Conservation (phyloP, 2,329 filamentous ascomycete species). For the Didymella glomerata region DNA sequence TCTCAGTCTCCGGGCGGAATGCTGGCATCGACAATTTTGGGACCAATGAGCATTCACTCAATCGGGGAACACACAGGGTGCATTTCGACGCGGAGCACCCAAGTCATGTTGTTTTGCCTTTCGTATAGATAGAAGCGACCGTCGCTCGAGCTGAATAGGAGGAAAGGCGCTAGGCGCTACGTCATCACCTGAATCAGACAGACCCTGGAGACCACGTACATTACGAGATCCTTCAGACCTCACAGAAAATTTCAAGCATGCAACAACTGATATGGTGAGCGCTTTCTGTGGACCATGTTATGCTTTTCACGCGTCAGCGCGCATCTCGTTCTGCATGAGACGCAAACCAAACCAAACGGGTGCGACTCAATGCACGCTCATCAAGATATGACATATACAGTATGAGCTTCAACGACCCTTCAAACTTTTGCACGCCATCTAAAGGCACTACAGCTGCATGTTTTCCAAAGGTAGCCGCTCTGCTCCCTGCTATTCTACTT, state of each 20-base stretch:
- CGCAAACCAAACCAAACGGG: background rate
- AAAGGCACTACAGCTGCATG: background rate
- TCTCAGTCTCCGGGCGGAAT: background rate
- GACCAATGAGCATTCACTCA: slow-evolving; percentile 33
- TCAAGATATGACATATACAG: background rate
- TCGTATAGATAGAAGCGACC: background rate
- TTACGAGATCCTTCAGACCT: background rate
- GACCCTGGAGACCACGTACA: background rate
- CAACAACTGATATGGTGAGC: background rate
- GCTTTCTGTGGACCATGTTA: background rate
- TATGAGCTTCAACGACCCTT: background rate
- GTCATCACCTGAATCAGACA: background rate
- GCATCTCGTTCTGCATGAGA: background rate
- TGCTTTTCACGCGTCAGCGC: background rate
- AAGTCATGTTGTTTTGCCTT: slow-evolving; percentile 51
- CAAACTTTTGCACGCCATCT: background rate
- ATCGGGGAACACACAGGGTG: slow-evolving; percentile 50
- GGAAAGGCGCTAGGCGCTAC: background rate
- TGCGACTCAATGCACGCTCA: background rate
- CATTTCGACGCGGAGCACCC: slow-evolving; percentile 52
- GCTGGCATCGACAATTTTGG: background rate
- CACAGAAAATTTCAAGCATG: background rate
- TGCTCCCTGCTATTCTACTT: background rate
- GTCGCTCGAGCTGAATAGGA: background rate
- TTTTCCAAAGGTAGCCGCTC: too few species aligned